Conservation (phyloP, 2,329 filamentous ascomycete species). For the Pseudopyricularia javanii region DNA sequence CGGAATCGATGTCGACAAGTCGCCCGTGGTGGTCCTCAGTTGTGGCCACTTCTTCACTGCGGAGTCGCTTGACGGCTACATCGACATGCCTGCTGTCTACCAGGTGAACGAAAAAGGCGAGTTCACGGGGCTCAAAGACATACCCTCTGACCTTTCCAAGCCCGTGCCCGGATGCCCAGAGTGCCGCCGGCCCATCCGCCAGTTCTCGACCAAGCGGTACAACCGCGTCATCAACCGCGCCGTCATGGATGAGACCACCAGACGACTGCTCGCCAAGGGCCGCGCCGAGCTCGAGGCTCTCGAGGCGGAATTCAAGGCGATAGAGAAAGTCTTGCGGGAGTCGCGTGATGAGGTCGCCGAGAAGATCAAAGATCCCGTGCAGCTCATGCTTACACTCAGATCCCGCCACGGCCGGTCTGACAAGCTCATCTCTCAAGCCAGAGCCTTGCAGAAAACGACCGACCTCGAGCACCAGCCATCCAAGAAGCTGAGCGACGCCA, state of each 20-base stretch:
- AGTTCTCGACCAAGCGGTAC: constrained; percentile 39
- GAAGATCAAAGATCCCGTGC: background rate
- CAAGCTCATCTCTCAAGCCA: background rate
- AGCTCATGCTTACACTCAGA: background rate
- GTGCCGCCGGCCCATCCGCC: constrained; percentile 46
- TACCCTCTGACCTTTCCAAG: constrained; percentile 33
- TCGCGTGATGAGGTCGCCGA: background rate
- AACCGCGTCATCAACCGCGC: constrained; percentile 47
- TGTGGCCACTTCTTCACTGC: constrained; percentile 54
- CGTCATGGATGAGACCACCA: constrained; percentile 49
- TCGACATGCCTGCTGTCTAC: constrained; percentile 41
- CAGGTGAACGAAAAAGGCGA: constrained; percentile 22
- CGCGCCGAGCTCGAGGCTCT: constrained; percentile 25
- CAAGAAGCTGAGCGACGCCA: constrained; percentile 1
- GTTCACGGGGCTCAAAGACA: constrained; percentile 17
- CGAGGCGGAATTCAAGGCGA: constrained; percentile 11
- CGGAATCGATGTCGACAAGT: constrained; percentile 44
- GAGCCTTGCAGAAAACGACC: background rate
- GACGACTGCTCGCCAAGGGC: constrained; percentile 41
- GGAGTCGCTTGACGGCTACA: constrained; percentile 46
- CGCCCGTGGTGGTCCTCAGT: constrained; percentile 47
- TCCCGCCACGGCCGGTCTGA: background rate
- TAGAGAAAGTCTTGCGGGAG: constrained; percentile 14
- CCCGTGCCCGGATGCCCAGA: constrained; percentile 34
- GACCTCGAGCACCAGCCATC: background rate